Base-by-base conservation (phyloP, 495 filamentous ascomycete species). In the Penicillium silybi region DNA sequence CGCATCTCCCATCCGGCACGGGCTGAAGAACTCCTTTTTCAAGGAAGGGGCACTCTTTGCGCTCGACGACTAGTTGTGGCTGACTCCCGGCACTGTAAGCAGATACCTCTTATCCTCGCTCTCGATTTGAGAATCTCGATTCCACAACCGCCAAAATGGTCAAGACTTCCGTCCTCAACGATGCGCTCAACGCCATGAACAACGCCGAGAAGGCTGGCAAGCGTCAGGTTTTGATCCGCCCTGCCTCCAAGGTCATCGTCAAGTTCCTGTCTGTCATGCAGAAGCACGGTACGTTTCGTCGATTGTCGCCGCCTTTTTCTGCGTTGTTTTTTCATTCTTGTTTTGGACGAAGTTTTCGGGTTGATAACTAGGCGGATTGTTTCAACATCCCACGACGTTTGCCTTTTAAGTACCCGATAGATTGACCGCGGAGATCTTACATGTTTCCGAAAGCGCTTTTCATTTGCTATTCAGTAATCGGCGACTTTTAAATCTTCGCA, bases 371-470 rank as follows among this genome's bases (percentile, higher is more conserved):
- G 92, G 88, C 86, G 83, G 85, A 80, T 83, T 82, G 91, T 84
- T 87, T 85, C 80, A 81, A 68, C 61, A 66, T 62, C 63, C 83
- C 71, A 96, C 89, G 87, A 84, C 84, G 83, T 83, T 82, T 87
- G 92, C 87, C 91, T 86, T 97, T 96, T 97, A 97, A 97, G 86
- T 93, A 78, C 80, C 89, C 92, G 93, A 90, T 84, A 98, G 72
- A 98, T 90, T 71, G 55, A 82, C 53, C 80, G 85, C 82, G 78
- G 78, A 82, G 84, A 86, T 91, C 89, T 96, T 95, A 96, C 90
- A 97, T 88, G 87, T 92, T 76, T 89, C 78, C 65, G 61, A 59
- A 32, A 65, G 66, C 53, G 61, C 50, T 83, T 83, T 82, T 79
- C 82, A 52, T 51, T 16, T 19, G 46, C 68, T 68, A 68, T 63